phyloP scores from a whole-genome alignment of 176 grass and related monocot species.

The Thalia dealbata region DNA sequence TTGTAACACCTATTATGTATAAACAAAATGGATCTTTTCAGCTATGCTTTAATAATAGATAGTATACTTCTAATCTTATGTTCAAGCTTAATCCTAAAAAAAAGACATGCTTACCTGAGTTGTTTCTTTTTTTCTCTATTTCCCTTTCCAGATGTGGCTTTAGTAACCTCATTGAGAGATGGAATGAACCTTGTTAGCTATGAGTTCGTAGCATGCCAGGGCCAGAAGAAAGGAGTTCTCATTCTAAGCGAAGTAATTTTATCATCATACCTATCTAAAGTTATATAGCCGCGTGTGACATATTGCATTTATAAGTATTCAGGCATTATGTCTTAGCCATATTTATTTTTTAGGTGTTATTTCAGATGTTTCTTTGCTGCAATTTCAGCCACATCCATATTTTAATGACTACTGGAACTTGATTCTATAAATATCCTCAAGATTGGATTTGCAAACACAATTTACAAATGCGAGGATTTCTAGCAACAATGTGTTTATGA shows the following conservation, averaged over 20 bases:
- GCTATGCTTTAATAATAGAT: background rate
- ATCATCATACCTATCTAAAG: background rate
- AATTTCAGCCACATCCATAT: background rate
- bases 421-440: too few relatives aligned
- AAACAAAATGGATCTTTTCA: background rate
- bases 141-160: conserved; percentile 69
- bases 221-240: conserved; percentile 86
- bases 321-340: background rate
- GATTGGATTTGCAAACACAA: too few relatives aligned
- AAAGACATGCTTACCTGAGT: background rate
- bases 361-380: background rate
- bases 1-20: background rate
- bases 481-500: background rate
- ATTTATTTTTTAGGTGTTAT: background rate
- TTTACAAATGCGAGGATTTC: too few relatives aligned
- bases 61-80: too few relatives aligned
- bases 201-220: conserved; percentile 96
- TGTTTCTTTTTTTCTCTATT: conserved; percentile 11
- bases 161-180: conserved; percentile 96
- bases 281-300: background rate
- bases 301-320: background rate
- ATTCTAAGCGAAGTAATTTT: conserved; percentile 86
- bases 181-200: conserved; percentile 99
- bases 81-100: too few relatives aligned
- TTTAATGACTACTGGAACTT: too few relatives aligned